phyloP scores from a whole-genome alignment of 192 early-diverging fungal species.

The Podila clonocystis region DNA sequence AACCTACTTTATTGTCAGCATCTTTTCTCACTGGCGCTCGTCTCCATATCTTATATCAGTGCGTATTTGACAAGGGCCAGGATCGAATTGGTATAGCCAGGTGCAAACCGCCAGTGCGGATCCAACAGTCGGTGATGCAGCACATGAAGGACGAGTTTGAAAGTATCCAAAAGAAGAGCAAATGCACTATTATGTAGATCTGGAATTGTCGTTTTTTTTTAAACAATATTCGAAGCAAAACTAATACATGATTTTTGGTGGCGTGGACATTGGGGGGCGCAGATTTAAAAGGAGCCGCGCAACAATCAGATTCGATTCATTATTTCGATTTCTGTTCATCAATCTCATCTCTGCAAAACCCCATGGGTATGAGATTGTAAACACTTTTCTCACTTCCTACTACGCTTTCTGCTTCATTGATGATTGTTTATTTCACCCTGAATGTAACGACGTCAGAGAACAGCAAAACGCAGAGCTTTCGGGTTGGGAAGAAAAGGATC shows the following conservation, averaged over 20 bases:
- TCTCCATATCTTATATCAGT: slow-evolving; percentile 1
- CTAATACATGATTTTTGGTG: background rate
- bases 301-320: no score
- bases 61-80: slow-evolving; percentile 40
- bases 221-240: background rate
- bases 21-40: background rate
- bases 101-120: slow-evolving; percentile 28
- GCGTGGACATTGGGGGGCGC: background rate
- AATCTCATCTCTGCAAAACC: no score
- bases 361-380: background rate
- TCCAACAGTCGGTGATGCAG: slow-evolving; percentile 6
- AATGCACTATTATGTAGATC: slow-evolving; percentile 5
- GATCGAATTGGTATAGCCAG: slow-evolving; percentile 38
- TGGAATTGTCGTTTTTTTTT: background rate
- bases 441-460: background rate
- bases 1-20: background rate
- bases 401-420: background rate
- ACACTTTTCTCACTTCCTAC: background rate
- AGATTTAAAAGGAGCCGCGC: no score
- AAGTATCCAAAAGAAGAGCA: background rate
- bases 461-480: background rate
- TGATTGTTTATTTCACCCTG: slow-evolving; percentile 5
- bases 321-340: no score
- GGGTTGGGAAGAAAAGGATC: background rate
- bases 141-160: slow-evolving; percentile 35